phyloP scores from a whole-genome alignment of 164 flowering plant species.

The Houttuynia cordata region DNA sequence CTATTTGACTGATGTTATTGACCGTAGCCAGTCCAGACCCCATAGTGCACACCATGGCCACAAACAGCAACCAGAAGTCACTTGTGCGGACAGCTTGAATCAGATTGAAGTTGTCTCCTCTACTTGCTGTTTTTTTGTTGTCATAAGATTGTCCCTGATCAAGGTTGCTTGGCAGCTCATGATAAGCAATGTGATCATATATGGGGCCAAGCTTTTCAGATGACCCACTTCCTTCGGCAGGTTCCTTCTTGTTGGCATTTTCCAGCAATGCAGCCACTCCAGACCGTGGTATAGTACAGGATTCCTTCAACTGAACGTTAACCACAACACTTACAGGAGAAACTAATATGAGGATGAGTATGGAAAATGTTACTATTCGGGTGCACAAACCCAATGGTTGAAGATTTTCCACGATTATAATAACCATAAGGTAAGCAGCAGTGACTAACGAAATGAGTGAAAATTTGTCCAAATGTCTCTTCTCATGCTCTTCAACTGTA shows the following conservation, averaged over 20 bases:
- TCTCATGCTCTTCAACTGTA: slow-evolving; percentile 26
- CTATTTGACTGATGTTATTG: slow-evolving; percentile 87
- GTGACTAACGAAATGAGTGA: slow-evolving; percentile 40
- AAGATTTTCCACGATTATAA: slow-evolving; percentile 48
- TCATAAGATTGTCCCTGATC: slow-evolving; percentile 6
- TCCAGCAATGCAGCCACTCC: slow-evolving; percentile 15
- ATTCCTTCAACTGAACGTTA: slow-evolving; percentile 39
- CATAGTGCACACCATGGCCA: slow-evolving; percentile 79
- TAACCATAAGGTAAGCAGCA: slow-evolving; percentile 62
- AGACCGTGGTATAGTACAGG: slow-evolving; percentile 10
- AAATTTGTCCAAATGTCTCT: slow-evolving; percentile 49
- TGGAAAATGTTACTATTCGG: slow-evolving; percentile 18
- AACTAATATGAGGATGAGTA: slow-evolving; percentile 41
- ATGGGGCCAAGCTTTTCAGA: slow-evolving; percentile 9
- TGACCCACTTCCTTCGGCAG: neutral
- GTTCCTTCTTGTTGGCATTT: slow-evolving; percentile 11
- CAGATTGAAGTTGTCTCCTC: slow-evolving; percentile 38
- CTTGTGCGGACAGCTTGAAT: slow-evolving; percentile 44
- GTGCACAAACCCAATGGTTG: slow-evolving; percentile 24
- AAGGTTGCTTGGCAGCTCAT: slow-evolving; percentile 15
- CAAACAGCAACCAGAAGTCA: slow-evolving; percentile 72
- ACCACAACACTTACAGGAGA: slow-evolving; percentile 46
- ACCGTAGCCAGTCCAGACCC: slow-evolving; percentile 89
- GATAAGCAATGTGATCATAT: slow-evolving; percentile 14
- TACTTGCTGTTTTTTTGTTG: slow-evolving; percentile 10